Evolutionary conservation across 306 rosid genomes (phyloP), one percentile per base, ranked within the genome.

Genomic region (Mimosa bimucronata): DNA sequence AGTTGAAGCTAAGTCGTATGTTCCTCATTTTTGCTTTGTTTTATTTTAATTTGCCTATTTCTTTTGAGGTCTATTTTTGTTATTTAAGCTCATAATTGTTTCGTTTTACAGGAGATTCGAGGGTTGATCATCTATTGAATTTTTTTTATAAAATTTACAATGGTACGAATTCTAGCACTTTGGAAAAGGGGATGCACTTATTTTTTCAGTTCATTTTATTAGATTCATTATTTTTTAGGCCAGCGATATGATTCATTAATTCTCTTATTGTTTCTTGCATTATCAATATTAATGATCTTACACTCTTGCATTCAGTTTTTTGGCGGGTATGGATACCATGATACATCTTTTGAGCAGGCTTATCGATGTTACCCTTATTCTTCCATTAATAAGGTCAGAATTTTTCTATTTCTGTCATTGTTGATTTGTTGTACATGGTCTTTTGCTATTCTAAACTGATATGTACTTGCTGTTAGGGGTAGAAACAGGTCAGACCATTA

Each of bases 291-390:
- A 18, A 16, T n/a, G 29, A 9, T 53, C 1, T 31, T 53, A 14
- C 45, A 34, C 16, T 7, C 28, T 66, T 25, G 8, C 7, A 4
- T 73, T 80, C 88, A 90, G 94, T 87, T 28, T 84, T 88, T 87
- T 65, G 91, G 85, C 70, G 91, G 91, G 37, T 88, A 90, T 78
- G 91, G 91, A 44, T 88, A 88, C 66, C 91, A 81, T 9, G 94
- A 91, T 64, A 74, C 91, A 15, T 84, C 92, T 34, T 90, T 90
- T 29, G 91, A 90, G 86, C 94, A 90, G 80, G 85, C 86, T 41
- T 90, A 88, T 77, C 85, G 90, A 70, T 87, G 94, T 66, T 90
- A 85, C 82, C 87, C 94, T 1, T 88, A 92, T 61, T 88, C 94
- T 7, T 90, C 87, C 80, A 88, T 90, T 73, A 91, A 90, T 25